phyloP scores from a whole-genome alignment of 768 basidiomycete species.

The Suillus luteus region DNA sequence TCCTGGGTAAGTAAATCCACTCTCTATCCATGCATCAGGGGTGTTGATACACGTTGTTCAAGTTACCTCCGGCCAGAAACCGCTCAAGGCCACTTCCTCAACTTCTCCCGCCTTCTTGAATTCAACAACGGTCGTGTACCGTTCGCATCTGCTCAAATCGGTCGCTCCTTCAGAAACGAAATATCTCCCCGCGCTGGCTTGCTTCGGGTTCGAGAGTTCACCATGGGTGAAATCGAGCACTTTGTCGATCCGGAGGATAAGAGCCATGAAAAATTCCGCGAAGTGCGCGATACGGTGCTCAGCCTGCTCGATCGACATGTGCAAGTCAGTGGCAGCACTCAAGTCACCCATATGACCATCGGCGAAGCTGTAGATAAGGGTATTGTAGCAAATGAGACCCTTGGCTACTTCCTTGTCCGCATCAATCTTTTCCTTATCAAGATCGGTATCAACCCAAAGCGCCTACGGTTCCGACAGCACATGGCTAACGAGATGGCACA shows the following conservation, averaged over 20 bases:
- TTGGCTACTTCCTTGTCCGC: slow-evolving; percentile 95
- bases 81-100: slow-evolving; percentile 98
- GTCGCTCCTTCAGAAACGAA: slow-evolving; percentile 95
- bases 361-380: slow-evolving; percentile 88
- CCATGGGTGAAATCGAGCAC: slow-evolving; percentile 99
- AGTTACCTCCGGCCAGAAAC: slow-evolving; percentile 98
- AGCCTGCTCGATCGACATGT: slow-evolving; percentile 79
- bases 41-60: not conserved
- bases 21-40: not conserved
- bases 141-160: slow-evolving; percentile 97
- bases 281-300: slow-evolving; percentile 75
- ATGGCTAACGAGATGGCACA: slow-evolving; percentile 99
- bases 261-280: slow-evolving; percentile 78
- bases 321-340: slow-evolving; percentile 75
- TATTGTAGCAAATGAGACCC: slow-evolving; percentile 93
- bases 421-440: slow-evolving; percentile 87
- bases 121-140: slow-evolving; percentile 98
- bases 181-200: slow-evolving; percentile 97
- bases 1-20: slow-evolving; percentile 72
- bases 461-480: slow-evolving; percentile 94
- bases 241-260: slow-evolving; percentile 96
- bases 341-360: slow-evolving; percentile 65
- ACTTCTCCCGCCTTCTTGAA: slow-evolving; percentile 94
- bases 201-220: slow-evolving; percentile 97
- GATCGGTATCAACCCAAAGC: slow-evolving; percentile 83